Evolutionary conservation across 2,329 filamentous ascomycete species (phyloP).

Genomic region (Didymella pinodella): DNA sequence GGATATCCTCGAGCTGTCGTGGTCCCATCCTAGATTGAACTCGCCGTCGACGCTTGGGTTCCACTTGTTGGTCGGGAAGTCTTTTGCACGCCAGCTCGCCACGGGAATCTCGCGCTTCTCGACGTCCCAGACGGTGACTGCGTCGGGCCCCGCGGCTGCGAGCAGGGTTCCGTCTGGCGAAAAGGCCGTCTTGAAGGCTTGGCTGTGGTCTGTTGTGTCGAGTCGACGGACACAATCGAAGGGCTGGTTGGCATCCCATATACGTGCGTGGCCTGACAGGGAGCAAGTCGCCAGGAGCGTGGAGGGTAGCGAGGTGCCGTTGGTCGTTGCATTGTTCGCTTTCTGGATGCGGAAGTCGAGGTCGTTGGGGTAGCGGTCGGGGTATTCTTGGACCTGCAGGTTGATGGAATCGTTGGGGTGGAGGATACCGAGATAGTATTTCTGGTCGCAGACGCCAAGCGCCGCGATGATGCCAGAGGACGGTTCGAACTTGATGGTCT

Average conservation of each 20-base stretch:
- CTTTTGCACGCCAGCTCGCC: constrained; percentile 47
- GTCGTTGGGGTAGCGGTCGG: constrained; percentile 50
- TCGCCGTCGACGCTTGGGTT: constrained; percentile 46
- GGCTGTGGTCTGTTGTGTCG: constrained; percentile 41
- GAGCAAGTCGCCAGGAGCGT: constrained; percentile 53
- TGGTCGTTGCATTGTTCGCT: constrained; percentile 24
- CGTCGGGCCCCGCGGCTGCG: constrained; percentile 55
- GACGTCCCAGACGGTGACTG: constrained; percentile 56
- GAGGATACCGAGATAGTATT: constrained; percentile 47
- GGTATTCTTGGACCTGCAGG: constrained; percentile 44
- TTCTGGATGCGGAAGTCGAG: constrained; percentile 51
- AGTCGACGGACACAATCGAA: constrained; percentile 44
- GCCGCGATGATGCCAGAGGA: constrained; percentile 52
- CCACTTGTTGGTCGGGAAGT: constrained; percentile 39
- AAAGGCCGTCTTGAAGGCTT: constrained; percentile 54
- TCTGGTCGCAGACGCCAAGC: constrained; percentile 37
- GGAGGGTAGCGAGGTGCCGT: constrained; percentile 33
- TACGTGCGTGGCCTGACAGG: constrained; percentile 49
- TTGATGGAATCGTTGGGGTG: constrained; percentile 43
- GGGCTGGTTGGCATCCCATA: constrained; percentile 53
- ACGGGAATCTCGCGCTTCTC: constrained; percentile 46
- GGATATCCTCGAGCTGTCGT: constrained; percentile 49
- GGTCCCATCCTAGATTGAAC: constrained; percentile 51
- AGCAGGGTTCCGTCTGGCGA: constrained; percentile 54
- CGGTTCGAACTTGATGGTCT: constrained; percentile 51